These are phyloP conservation scores for Saturnispora bothae DNA, from an alignment of 805 yeast species.

Conservation along the genomic window DNA sequence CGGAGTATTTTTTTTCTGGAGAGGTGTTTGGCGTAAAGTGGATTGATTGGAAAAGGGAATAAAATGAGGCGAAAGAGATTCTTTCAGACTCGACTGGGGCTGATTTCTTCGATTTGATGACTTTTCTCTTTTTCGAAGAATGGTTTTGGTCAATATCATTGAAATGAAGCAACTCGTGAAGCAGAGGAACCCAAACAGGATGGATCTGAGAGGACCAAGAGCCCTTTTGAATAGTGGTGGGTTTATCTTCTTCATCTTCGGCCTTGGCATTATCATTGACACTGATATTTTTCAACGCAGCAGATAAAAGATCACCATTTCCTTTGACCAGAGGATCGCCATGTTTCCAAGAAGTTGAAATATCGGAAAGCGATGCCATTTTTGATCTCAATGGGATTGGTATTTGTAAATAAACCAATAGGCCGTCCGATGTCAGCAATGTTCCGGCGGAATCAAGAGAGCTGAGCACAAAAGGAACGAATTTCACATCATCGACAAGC, in stretches of 20 bases:
- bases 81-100: constrained; percentile 1
- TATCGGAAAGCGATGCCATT: constrained; percentile 14
- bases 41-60: constrained; percentile 75
- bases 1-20: constrained; percentile 78
- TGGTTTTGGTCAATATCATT: constrained; percentile 1
- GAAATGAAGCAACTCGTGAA: constrained; percentile 31
- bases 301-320: constrained; percentile 50
- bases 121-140: constrained; percentile 30
- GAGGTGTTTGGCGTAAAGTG: constrained; percentile 70
- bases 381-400: constrained; percentile 23
- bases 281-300: constrained; percentile 52
- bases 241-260: constrained; percentile 23
- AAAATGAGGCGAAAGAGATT: constrained; percentile 51
- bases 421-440: constrained; percentile 65
- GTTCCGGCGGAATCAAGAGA: constrained; percentile 43
- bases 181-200: constrained; percentile 60
- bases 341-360: constrained; percentile 44
- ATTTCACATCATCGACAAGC: constrained; percentile 12
- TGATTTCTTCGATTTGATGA: constrained; percentile 6
- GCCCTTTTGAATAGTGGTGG: constrained; percentile 37
- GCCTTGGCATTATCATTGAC: constrained; percentile 26
- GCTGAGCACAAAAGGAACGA: constrained; percentile 24
- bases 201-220: constrained; percentile 69
- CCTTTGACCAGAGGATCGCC: constrained; percentile 67
- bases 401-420: constrained; percentile 56